These are phyloP conservation scores for Talaromyces islandicus DNA, from an alignment of 2,329 filamentous ascomycete species.

Conservation along the genomic window DNA sequence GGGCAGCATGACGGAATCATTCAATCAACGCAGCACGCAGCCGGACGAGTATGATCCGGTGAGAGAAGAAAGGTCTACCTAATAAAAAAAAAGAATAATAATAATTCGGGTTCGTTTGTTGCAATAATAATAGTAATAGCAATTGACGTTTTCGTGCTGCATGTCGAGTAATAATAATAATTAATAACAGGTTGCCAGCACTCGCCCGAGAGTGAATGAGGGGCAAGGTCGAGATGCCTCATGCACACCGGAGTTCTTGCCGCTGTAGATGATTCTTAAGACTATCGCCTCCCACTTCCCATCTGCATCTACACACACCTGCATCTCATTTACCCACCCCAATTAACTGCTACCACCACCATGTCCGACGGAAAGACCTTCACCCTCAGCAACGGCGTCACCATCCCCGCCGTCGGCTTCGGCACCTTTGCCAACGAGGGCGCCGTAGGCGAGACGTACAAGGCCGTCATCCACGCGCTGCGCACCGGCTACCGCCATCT, in stretches of 20 bases:
- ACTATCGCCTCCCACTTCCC: not conserved
- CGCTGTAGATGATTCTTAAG: not conserved
- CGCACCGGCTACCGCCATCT: slow-evolving; percentile 49
- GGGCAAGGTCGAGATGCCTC: not conserved
- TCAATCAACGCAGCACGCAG: not conserved
- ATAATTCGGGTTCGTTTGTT: not conserved
- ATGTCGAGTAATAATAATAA: too few relatives aligned
- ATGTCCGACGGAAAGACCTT: slow-evolving; percentile 53
- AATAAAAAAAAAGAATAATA: not conserved
- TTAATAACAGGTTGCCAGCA: not conserved
- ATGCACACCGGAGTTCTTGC: not conserved
- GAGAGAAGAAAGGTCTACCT: not conserved
- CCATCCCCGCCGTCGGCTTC: slow-evolving; percentile 59
- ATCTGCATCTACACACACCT: not conserved
- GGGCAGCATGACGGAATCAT: slow-evolving; percentile 10
- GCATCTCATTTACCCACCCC: not conserved
- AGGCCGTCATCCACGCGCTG: slow-evolving; percentile 45
- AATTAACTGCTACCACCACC: not conserved
- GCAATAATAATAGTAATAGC: not conserved
- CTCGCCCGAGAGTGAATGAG: not conserved
- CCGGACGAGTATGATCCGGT: slow-evolving; percentile 1
- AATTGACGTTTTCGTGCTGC: not conserved
- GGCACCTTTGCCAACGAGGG: slow-evolving; percentile 65
- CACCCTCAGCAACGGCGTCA: slow-evolving; percentile 53
- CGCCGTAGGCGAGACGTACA: slow-evolving; percentile 53